Evolutionary conservation across 306 rosid species (phyloP), one percentile per base, ranked within the genome.

Genomic region (Sechiopsis laciniata): DNA sequence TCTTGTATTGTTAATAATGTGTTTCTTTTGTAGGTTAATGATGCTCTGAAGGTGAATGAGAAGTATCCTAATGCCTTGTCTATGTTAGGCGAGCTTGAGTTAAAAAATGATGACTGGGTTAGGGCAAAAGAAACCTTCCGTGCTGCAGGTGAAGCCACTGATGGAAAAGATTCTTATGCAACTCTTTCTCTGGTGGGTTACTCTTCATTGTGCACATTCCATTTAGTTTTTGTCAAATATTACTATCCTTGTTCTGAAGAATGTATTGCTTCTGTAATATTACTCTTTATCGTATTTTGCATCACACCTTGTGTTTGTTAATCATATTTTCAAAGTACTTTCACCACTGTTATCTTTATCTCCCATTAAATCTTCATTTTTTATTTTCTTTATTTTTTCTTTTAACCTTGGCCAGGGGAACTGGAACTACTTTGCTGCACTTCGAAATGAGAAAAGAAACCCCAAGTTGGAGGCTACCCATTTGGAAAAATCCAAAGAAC

Each of bases 381-480:
- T 19, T 48, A 59, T 53, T 60, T 59, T 74, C 48, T 42, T 42
- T 42, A 42, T 42, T 42, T 42, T 42, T 42, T 42, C 51, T 50
- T 66, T 82, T 75, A 78, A 75, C 67, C 55, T 78, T 80, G 86
- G 78, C 76, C 67, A 94, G 99, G 99, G 99, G 50, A 91, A 95
- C 86, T 95, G 99, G 97, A 95, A 91, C 89, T 91, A 95, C 89
- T 95, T 95, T 77, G 96, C 99, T 0, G 97, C 99, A 56, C 87
- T 95, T 82, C 99, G 97, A 52, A 95, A 95, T 78, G 99, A 95
- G 83, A 95, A 95, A 82, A 86, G 99, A 85, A 86, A 85, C 78
- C 99, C 99, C 64, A 95, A 95, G 88, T 85, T 95, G 84, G 99
- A 95, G 82, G 99, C 97, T 75, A 91, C 99, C 57, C 99, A 94